Conservation (phyloP, 257 asterid species). For the Buddleja alternifolia region DNA sequence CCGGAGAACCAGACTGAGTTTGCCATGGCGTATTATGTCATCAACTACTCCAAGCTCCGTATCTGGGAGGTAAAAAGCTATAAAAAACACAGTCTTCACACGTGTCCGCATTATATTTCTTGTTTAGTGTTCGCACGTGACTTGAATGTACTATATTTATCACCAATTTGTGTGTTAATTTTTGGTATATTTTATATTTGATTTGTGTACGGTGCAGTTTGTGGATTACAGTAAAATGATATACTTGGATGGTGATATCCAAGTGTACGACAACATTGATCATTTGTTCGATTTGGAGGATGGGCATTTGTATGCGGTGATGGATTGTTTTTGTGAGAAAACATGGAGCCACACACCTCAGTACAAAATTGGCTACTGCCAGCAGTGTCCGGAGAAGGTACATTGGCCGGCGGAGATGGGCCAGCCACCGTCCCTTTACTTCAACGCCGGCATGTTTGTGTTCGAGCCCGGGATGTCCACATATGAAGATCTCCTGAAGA, state of each 20-base stretch:
- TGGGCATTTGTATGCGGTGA: slow-evolving; percentile 53
- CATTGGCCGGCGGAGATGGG: slow-evolving; percentile 49
- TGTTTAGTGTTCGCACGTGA: neutral
- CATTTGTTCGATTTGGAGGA: slow-evolving; percentile 46
- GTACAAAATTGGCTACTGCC: slow-evolving; percentile 43
- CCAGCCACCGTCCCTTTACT: slow-evolving; percentile 42
- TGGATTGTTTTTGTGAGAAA: slow-evolving; percentile 64
- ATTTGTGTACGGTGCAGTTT: slow-evolving; percentile 33
- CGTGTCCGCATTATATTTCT: neutral
- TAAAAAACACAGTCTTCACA: neutral
- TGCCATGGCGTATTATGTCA: slow-evolving; percentile 56
- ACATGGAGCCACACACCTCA: slow-evolving; percentile 55
- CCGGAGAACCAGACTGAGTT: slow-evolving; percentile 51
- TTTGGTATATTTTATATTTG: too few species aligned
- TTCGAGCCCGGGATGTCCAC: slow-evolving; percentile 45
- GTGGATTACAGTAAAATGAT: slow-evolving; percentile 59
- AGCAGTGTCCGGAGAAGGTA: slow-evolving; percentile 50
- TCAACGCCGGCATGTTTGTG: slow-evolving; percentile 61
- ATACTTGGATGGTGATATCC: slow-evolving; percentile 61
- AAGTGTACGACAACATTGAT: slow-evolving; percentile 56
- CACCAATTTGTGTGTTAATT: too few species aligned
- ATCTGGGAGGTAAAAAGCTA: slow-evolving; percentile 58
- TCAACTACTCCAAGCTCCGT: slow-evolving; percentile 59
- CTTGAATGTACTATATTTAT: neutral
- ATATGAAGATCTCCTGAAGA: slow-evolving; percentile 31